Percentiles rank a stretch among this genome's conserved stretches.
Conservation (phyloP, 2,329 filamentous ascomycete species). For the Hypoxylon sp. region DNA sequence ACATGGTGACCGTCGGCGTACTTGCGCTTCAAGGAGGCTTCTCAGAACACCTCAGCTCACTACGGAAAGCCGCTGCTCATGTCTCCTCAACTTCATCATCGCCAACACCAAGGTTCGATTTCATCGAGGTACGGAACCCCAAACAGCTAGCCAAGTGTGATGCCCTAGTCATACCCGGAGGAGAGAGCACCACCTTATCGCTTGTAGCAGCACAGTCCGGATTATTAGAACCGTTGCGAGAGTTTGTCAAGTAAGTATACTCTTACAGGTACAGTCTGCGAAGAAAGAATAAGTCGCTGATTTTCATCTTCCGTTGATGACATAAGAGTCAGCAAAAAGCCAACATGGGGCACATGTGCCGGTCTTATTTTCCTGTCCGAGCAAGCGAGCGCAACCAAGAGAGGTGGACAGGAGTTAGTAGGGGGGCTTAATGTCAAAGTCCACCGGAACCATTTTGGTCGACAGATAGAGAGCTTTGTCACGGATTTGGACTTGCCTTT, state of each 20-base stretch:
- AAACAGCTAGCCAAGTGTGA: slow-evolving; percentile 80
- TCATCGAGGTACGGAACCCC: slow-evolving; percentile 85
- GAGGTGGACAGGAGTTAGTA: slow-evolving; percentile 92
- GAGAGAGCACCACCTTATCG: slow-evolving; percentile 94
- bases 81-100: slow-evolving; percentile 55
- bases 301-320: slow-evolving; percentile 4
- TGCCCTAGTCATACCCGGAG: slow-evolving; percentile 90
- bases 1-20: slow-evolving; percentile 69
- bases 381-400: slow-evolving; percentile 88
- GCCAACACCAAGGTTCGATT: slow-evolving; percentile 63
- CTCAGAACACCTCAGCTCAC: slow-evolving; percentile 84
- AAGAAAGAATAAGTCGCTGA: slow-evolving; percentile 17
- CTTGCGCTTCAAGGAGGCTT: slow-evolving; percentile 93
- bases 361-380: slow-evolving; percentile 93
- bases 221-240: slow-evolving; percentile 84
- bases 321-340: slow-evolving; percentile 79
- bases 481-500: slow-evolving; percentile 81
- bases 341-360: slow-evolving; percentile 96
- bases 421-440: slow-evolving; percentile 92
- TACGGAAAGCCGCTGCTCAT: slow-evolving; percentile 75
- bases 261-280: background rate
- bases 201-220: slow-evolving; percentile 86
- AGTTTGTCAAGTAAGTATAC: slow-evolving; percentile 86
- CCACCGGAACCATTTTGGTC: slow-evolving; percentile 94
- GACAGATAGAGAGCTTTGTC: slow-evolving; percentile 93